Conservation (phyloP, 176 grass and related monocot genomes). For the Triticum monococcum region DNA sequence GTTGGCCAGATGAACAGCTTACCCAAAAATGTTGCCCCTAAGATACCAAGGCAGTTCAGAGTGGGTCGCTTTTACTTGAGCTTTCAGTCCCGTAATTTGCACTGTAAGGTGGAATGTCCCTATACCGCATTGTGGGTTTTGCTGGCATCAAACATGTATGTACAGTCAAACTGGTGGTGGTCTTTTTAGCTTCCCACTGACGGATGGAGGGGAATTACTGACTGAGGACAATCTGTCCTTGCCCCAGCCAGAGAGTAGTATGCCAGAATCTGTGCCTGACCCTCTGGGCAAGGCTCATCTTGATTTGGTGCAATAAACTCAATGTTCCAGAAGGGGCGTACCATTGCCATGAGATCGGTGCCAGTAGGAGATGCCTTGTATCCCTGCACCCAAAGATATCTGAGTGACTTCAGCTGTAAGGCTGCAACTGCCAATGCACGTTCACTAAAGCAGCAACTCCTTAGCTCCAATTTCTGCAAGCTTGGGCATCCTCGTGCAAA, state of each 20-base stretch:
- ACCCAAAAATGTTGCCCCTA: background rate
- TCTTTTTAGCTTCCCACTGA: constrained; percentile 30
- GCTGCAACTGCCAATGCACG: constrained; percentile 74
- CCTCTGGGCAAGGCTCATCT: constrained; percentile 33
- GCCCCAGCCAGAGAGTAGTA: constrained; percentile 92
- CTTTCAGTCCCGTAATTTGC: constrained; percentile 27
- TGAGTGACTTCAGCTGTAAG: constrained; percentile 60
- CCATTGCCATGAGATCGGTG: constrained; percentile 67
- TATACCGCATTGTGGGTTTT: background rate
- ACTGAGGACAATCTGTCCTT: constrained; percentile 69
- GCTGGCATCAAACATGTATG: constrained; percentile 32
- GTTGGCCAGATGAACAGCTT: constrained; percentile 16
- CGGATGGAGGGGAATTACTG: constrained; percentile 58
- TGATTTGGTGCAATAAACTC: constrained; percentile 68
- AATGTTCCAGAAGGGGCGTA: constrained; percentile 91
- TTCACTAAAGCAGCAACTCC: constrained; percentile 84
- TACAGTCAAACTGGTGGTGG: constrained; percentile 51
- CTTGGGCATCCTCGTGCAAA: constrained; percentile 66
- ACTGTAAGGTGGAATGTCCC: constrained; percentile 1
- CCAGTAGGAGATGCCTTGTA: constrained; percentile 70
- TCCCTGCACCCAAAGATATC: constrained; percentile 98
- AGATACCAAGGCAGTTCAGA: constrained; percentile 8
- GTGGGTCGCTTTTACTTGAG: constrained; percentile 11
- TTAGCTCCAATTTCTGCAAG: constrained; percentile 92
- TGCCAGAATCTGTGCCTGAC: constrained; percentile 81